Percentiles rank a stretch among this genome's conserved stretches.
Conservation (phyloP, 495 filamentous ascomycete genomes). For the Patellaria atrata region DNA sequence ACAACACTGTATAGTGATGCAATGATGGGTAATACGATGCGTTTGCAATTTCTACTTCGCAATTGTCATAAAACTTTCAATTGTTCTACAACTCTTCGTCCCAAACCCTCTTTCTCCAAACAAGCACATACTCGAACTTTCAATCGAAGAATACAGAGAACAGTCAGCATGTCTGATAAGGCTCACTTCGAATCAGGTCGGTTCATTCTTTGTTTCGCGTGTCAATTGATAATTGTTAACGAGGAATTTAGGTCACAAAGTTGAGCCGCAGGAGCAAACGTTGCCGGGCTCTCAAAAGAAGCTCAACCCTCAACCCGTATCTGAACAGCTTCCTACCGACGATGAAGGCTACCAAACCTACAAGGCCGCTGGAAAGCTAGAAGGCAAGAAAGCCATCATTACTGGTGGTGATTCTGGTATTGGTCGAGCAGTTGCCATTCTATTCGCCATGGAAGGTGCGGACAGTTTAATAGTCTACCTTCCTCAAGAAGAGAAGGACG, state of each 20-base stretch:
- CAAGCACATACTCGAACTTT: no score
- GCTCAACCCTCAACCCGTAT: conserved; percentile 48
- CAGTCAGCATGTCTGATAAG: no score
- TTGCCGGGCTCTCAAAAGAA: conserved; percentile 55
- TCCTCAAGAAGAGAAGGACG: conserved; percentile 63
- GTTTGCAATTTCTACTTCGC: no score
- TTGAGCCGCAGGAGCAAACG: conserved; percentile 52
- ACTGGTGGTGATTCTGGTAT: conserved; percentile 77
- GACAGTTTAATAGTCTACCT: conserved; percentile 60
- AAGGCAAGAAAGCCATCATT: conserved; percentile 61
- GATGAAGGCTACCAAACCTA: conserved; percentile 60
- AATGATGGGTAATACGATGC: no score
- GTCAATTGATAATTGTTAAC: no score
- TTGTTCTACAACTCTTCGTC: no score
- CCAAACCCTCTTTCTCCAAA: no score
- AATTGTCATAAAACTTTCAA: no score
- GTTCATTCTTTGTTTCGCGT: no score
- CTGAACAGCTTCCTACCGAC: conserved; percentile 53
- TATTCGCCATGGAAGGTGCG: conserved; percentile 76
- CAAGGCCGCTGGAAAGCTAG: conserved; percentile 63
- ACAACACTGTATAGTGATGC: no score
- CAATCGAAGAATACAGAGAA: no score
- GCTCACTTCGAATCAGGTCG: no score
- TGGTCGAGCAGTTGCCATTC: conserved; percentile 60
- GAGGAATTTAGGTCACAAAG: conserved; percentile 48